A percentile compares a stretch with the other conserved stretches of the same genome.
These are phyloP conservation scores for Pseudogymnoascus sp. DNA, from an alignment of 2,329 filamentous ascomycete species.

Conservation along the genomic window DNA sequence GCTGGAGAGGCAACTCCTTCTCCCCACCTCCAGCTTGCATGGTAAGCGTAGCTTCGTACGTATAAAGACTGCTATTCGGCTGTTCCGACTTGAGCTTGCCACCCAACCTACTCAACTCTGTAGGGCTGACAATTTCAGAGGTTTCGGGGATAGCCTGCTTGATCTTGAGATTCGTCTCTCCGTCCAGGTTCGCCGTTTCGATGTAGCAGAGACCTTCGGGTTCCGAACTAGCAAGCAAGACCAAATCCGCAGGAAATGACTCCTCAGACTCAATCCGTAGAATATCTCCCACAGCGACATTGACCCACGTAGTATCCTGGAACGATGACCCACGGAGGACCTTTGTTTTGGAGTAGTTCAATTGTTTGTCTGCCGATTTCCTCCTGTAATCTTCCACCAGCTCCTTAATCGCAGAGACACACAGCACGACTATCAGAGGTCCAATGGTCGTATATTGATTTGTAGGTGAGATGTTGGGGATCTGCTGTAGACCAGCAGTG, in stretches of 20 bases:
- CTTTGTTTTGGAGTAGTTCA: conserved; percentile 82
- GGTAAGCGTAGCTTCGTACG: conserved; percentile 92
- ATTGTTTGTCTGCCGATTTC: conserved; percentile 73
- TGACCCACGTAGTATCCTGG: conserved; percentile 84
- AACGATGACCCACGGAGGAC: conserved; percentile 80
- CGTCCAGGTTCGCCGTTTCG: conserved; percentile 94
- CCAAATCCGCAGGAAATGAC: conserved; percentile 88
- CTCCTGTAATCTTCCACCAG: conserved; percentile 88
- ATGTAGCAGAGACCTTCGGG: conserved; percentile 98
- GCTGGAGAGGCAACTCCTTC: conserved; percentile 81
- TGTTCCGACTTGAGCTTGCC: conserved; percentile 90
- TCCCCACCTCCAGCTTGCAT: conserved; percentile 86
- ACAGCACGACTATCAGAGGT: conserved; percentile 78
- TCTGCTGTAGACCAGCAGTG: conserved; percentile 88
- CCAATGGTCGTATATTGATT: conserved; percentile 95
- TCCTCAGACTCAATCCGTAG: conserved; percentile 90
- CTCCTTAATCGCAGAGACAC: conserved; percentile 95
- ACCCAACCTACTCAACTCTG: conserved; percentile 76
- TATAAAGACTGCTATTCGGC: conserved; percentile 96
- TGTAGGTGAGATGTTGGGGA: conserved; percentile 88
- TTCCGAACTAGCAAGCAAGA: conserved; percentile 88
- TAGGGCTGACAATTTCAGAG: conserved; percentile 74
- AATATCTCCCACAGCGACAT: conserved; percentile 87
- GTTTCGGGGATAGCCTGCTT: conserved; percentile 97
- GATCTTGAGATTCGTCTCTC: conserved; percentile 97